Conservation (phyloP, 2,329 filamentous ascomycete genomes). For the Exserohilum rostratum region DNA sequence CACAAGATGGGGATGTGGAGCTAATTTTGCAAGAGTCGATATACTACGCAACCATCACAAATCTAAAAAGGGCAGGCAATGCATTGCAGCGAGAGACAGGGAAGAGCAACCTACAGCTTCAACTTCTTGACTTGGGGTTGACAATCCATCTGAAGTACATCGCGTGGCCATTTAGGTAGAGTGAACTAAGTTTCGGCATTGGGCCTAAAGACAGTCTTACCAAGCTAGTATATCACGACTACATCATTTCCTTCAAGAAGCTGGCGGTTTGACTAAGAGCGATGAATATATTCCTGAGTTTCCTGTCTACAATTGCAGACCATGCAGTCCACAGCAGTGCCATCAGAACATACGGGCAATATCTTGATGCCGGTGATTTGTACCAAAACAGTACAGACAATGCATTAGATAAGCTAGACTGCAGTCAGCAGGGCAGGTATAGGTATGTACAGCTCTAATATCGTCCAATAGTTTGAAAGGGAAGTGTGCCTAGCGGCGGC, state of each 20-base stretch:
- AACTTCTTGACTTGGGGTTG: background rate
- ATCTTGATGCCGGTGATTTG: too few species aligned
- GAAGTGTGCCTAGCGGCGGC: background rate
- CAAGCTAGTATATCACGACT: background rate
- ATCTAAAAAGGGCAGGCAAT: constrained; percentile 9
- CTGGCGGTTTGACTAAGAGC: background rate
- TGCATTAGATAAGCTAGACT: background rate
- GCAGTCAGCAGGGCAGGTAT: background rate
- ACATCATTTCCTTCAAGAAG: background rate
- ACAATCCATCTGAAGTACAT: background rate
- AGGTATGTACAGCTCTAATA: background rate
- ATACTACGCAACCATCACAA: constrained; percentile 18
- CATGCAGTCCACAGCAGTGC: background rate
- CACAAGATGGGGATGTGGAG: constrained; percentile 19
- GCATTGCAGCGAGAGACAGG: constrained; percentile 7
- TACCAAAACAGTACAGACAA: too few species aligned
- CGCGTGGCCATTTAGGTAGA: background rate
- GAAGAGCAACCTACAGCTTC: background rate
- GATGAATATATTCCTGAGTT: background rate
- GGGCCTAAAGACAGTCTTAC: background rate
- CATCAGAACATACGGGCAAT: background rate
- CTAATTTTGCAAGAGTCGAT: constrained; percentile 14
- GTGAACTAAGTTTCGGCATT: background rate
- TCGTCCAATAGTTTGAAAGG: background rate
- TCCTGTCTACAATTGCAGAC: background rate